These are phyloP conservation scores for Blepharisma japonicum DNA, from an alignment of 73 alveolate species.

Conservation along the genomic window DNA sequence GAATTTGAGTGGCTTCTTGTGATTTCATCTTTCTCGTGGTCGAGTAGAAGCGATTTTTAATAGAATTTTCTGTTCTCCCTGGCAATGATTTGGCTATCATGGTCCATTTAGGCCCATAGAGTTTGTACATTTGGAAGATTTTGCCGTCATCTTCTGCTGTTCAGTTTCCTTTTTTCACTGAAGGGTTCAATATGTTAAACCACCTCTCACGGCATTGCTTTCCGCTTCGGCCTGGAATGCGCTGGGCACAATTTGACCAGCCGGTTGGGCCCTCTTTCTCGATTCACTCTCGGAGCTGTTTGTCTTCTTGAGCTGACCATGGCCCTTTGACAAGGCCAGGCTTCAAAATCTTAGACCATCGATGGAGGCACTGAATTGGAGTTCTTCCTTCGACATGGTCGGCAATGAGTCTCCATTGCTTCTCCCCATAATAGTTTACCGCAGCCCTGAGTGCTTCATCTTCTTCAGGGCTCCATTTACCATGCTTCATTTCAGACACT, in stretches of 20 bases:
- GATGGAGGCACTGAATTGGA: slow-evolving; percentile 73
- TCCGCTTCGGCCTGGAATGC: slow-evolving; percentile 78
- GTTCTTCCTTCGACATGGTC: slow-evolving; percentile 67
- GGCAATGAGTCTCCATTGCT: slow-evolving; percentile 66
- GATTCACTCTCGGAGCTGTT: slow-evolving; percentile 63
- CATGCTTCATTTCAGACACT: not conserved
- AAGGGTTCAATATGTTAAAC: slow-evolving; percentile 91
- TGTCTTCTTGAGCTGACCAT: slow-evolving; percentile 77
- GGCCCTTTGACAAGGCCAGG: slow-evolving; percentile 89
- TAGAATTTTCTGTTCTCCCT: slow-evolving; percentile 83
- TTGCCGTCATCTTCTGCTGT: slow-evolving; percentile 72
- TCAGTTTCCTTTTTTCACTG: slow-evolving; percentile 88
- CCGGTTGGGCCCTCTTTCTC: slow-evolving; percentile 62
- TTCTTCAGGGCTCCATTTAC: slow-evolving; percentile 34
- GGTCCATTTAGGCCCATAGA: slow-evolving; percentile 83
- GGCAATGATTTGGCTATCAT: slow-evolving; percentile 60
- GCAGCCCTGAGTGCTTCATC: slow-evolving; percentile 34
- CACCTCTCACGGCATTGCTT: slow-evolving; percentile 96
- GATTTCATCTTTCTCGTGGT: slow-evolving; percentile 28
- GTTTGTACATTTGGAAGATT: slow-evolving; percentile 61
- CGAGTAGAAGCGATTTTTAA: slow-evolving; percentile 66
- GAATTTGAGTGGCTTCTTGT: not conserved
- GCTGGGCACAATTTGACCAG: slow-evolving; percentile 69
- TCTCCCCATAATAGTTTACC: slow-evolving; percentile 45
- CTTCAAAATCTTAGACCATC: slow-evolving; percentile 82